Percentiles rank a stretch among this genome's conserved stretches.
Conservation (phyloP, 345 rosid species). For the Eucalyptus fibrosa region DNA sequence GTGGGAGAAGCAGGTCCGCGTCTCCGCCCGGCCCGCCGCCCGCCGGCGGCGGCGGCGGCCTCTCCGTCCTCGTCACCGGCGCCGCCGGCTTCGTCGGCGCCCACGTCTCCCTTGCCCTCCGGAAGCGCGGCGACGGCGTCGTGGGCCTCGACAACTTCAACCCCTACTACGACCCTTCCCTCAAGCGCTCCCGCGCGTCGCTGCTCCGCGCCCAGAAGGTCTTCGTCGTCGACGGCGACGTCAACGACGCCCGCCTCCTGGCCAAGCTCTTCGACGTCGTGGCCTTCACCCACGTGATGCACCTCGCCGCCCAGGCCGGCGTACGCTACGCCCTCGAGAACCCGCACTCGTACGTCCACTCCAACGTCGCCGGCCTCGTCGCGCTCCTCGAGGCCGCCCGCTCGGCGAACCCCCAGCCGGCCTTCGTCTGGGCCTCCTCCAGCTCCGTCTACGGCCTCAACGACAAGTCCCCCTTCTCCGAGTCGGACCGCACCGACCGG, state of each 20-base stretch:
- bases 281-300: slow-evolving; percentile 79
- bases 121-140: slow-evolving; percentile 73
- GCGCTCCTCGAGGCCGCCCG: slow-evolving; percentile 58
- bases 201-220: slow-evolving; percentile 27
- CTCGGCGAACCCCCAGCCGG: slow-evolving; percentile 68
- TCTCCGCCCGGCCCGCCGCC: slow-evolving; percentile 60
- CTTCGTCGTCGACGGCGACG: slow-evolving; percentile 54
- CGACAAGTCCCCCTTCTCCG: slow-evolving; percentile 61
- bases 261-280: slow-evolving; percentile 64
- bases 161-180: slow-evolving; percentile 59
- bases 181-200: slow-evolving; percentile 37
- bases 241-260: slow-evolving; percentile 48
- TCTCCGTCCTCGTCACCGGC: slow-evolving; percentile 72
- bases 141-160: slow-evolving; percentile 74
- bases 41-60: slow-evolving; percentile 30
- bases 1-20: slow-evolving; percentile 64
- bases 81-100: slow-evolving; percentile 76
- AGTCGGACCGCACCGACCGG: slow-evolving; percentile 54
- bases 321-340: slow-evolving; percentile 75
- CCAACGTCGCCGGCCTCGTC: slow-evolving; percentile 68
- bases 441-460: slow-evolving; percentile 79
- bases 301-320: slow-evolving; percentile 87
- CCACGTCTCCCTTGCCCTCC: slow-evolving; percentile 52
- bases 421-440: slow-evolving; percentile 77
- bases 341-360: slow-evolving; percentile 59